Evolutionary conservation across 2,329 filamentous ascomycete genomes (phyloP).

Genomic region (Dichotomopilus funicola): DNA sequence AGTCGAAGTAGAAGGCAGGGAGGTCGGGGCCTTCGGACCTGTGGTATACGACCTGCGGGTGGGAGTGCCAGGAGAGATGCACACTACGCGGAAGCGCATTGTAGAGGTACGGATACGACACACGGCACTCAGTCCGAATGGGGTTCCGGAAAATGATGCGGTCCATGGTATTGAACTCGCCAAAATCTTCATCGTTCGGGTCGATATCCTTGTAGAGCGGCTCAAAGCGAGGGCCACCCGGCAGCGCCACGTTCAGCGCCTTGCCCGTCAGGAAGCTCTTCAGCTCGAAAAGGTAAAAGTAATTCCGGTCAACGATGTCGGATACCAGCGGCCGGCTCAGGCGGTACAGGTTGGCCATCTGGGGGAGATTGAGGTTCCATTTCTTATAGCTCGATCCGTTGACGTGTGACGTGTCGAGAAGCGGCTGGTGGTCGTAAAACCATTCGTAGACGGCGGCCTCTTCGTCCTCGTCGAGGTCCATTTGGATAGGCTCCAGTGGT

Average conservation of each 20-base stretch:
- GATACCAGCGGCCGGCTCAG: constrained; percentile 85
- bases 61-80: constrained; percentile 85
- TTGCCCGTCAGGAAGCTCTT: constrained; percentile 95
- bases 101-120: constrained; percentile 91
- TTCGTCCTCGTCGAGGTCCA: constrained; percentile 93
- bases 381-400: constrained; percentile 95
- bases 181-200: constrained; percentile 97
- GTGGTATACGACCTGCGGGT: constrained; percentile 88
- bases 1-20: constrained; percentile 95
- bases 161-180: constrained; percentile 98
- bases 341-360: constrained; percentile 94
- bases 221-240: constrained; percentile 95
- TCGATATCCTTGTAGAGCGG: constrained; percentile 98
- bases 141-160: constrained; percentile 96
- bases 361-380: constrained; percentile 87
- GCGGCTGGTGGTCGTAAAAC: constrained; percentile 92
- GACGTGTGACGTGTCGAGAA: constrained; percentile 86
- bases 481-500: constrained; percentile 93
- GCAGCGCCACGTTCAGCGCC: constrained; percentile 91
- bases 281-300: constrained; percentile 94
- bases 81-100: constrained; percentile 95
- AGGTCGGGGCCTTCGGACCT: constrained; percentile 80
- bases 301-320: constrained; percentile 91
- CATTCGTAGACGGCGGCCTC: constrained; percentile 89
- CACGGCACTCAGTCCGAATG: constrained; percentile 90